phyloP scores from a whole-genome alignment of 176 grass and related monocot species.

The Poa pratensis region DNA sequence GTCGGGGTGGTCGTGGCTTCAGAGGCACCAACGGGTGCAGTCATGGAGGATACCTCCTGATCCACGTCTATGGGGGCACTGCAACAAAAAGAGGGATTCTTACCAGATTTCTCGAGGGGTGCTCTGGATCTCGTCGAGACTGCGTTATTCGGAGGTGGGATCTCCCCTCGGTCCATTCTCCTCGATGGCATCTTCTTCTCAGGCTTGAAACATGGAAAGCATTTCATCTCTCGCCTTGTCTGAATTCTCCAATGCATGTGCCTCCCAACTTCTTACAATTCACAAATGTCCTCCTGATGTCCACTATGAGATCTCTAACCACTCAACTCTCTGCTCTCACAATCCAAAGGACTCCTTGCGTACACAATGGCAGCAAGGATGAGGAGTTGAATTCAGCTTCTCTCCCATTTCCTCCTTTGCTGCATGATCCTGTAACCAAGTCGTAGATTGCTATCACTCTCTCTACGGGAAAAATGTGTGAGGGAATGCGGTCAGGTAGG shows the following conservation, averaged over 20 bases:
- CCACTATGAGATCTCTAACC: constrained; percentile 12
- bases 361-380: constrained; percentile 30
- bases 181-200: constrained; percentile 40
- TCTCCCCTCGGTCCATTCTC: constrained; percentile 32
- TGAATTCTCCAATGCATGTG: constrained; percentile 33
- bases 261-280: not conserved
- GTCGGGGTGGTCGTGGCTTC: too few relatives aligned
- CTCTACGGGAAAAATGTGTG: constrained; percentile 36
- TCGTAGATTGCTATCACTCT: constrained; percentile 31
- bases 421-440: constrained; percentile 35
- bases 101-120: constrained; percentile 46
- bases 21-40: too few relatives aligned
- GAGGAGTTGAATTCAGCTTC: constrained; percentile 7
- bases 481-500: constrained; percentile 33
- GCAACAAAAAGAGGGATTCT: too few relatives aligned
- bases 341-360: constrained; percentile 17
- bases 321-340: not conserved
- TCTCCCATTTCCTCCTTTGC: constrained; percentile 1
- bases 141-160: not conserved
- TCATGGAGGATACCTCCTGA: too few relatives aligned
- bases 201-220: constrained; percentile 74
- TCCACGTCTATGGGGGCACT: too few relatives aligned
- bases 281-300: constrained; percentile 7
- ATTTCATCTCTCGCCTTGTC: constrained; percentile 53
- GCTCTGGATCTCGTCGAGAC: not conserved